Evolutionary conservation across 1,139 yeast species (phyloP).

Genomic region (Kurtzmaniella quercitrusa): DNA sequence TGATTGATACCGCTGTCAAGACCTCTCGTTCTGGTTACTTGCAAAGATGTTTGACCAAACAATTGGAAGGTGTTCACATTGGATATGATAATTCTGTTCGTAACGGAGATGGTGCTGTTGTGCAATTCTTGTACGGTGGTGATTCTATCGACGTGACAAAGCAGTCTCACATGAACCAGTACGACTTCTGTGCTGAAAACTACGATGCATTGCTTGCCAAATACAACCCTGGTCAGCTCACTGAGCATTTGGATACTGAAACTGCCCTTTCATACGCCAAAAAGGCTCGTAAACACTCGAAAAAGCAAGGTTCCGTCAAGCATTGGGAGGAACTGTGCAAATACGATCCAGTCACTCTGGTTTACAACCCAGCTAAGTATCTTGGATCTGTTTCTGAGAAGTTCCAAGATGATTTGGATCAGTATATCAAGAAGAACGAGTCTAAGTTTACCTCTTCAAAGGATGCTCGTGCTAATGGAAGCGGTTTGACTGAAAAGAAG

Average conservation of each 20-base stretch:
- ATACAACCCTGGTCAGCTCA: conserved; percentile 77
- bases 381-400: conserved; percentile 91
- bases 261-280: conserved; percentile 76
- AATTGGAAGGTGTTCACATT: conserved; percentile 94
- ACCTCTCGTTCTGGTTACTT: conserved; percentile 98
- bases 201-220: conserved; percentile 81
- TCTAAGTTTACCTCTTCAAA: conserved; percentile 51
- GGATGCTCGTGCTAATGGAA: conserved; percentile 34
- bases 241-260: conserved; percentile 76
- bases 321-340: conserved; percentile 61
- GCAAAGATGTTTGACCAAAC: conserved; percentile 97
- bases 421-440: conserved; percentile 54
- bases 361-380: conserved; percentile 82
- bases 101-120: conserved; percentile 89
- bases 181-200: conserved; percentile 88
- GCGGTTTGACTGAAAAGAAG: conserved; percentile 71
- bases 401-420: conserved; percentile 78
- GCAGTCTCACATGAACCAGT: conserved; percentile 91
- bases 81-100: conserved; percentile 94
- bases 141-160: conserved; percentile 93
- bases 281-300: conserved; percentile 71
- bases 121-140: conserved; percentile 97
- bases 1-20: conserved; percentile 98
- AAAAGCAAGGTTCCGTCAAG: conserved; percentile 60
- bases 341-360: conserved; percentile 86